phyloP scores from a whole-genome alignment of 202 grass and related monocot species.

The Thinopyrum obtusiflorum region DNA sequence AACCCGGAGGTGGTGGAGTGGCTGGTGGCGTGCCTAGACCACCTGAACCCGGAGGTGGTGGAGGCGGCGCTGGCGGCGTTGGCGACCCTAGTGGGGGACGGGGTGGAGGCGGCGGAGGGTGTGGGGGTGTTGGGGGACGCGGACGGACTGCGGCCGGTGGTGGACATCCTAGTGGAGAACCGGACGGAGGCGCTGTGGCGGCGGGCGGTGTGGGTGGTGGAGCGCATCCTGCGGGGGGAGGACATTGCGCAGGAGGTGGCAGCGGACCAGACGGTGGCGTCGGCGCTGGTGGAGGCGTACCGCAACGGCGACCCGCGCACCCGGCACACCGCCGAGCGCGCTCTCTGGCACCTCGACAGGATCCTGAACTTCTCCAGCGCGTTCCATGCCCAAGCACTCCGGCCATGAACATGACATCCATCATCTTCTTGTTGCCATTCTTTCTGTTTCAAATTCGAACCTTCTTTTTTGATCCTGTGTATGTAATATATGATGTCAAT shows the following conservation, averaged over 20 bases:
- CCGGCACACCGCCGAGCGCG: conserved; percentile 65
- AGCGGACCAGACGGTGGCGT: conserved; percentile 52
- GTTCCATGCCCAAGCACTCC: conserved; percentile 26
- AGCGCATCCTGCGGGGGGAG: conserved; percentile 71
- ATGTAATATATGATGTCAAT: too few species aligned
- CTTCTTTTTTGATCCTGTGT: too few species aligned
- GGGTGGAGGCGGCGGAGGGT: conserved; percentile 47
- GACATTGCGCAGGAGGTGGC: conserved; percentile 69
- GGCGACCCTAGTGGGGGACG: conserved; percentile 60
- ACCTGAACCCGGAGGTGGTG: conserved; percentile 56
- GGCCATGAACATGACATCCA: background rate
- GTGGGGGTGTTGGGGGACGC: conserved; percentile 60
- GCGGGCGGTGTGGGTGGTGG: conserved; percentile 69
- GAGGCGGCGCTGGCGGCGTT: conserved; percentile 70
- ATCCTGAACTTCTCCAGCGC: conserved; percentile 69
- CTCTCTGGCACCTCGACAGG: conserved; percentile 73
- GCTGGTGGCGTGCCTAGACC: conserved; percentile 74
- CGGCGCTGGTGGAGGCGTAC: conserved; percentile 74
- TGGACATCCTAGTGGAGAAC: conserved; percentile 68
- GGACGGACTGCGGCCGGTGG: conserved; percentile 54
- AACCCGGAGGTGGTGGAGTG: conserved; percentile 60
- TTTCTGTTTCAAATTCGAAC: too few species aligned
- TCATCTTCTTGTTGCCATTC: too few species aligned
- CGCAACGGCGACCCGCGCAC: conserved; percentile 60
- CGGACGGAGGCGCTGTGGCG: conserved; percentile 44